Evolutionary conservation across 768 basidiomycete genomes (phyloP).

Genomic region (Calocybe indica): DNA sequence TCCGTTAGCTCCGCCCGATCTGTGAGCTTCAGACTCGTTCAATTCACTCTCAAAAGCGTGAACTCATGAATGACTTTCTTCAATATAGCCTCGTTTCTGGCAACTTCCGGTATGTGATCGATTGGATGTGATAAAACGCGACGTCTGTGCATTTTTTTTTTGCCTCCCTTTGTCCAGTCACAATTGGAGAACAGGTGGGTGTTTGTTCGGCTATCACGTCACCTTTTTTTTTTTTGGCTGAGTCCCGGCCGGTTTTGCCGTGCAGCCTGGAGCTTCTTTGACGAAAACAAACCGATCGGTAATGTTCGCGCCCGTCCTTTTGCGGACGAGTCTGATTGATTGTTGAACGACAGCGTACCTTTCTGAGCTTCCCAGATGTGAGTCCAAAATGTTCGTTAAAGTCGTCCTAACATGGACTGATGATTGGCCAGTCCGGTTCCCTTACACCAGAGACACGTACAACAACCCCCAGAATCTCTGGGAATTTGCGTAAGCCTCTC

Average conservation of each 20-base stretch:
- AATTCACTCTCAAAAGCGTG: background rate
- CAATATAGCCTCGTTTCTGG: constrained; percentile 31
- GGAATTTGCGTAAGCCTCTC: constrained; percentile 45
- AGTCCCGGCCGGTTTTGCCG: background rate
- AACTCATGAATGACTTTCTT: background rate
- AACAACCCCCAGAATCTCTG: constrained; percentile 59
- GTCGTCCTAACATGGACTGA: too few relatives aligned
- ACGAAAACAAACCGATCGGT: constrained; percentile 37
- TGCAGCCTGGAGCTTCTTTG: constrained; percentile 37
- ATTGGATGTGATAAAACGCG: background rate
- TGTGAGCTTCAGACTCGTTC: constrained; percentile 23
- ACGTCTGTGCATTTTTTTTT: background rate
- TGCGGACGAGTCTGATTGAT: background rate
- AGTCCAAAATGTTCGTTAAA: constrained; percentile 5
- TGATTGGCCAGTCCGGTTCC: constrained; percentile 38
- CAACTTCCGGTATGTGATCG: constrained; percentile 31
- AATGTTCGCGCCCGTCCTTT: constrained; percentile 4
- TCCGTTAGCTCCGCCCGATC: constrained; percentile 34
- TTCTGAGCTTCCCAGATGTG: constrained; percentile 33
- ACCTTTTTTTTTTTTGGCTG: background rate
- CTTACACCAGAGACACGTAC: constrained; percentile 57
- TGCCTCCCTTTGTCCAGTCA: constrained; percentile 18
- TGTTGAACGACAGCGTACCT: constrained; percentile 27
- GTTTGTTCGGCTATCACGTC: constrained; percentile 1
- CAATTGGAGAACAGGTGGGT: constrained; percentile 42